Evolutionary conservation across 108 stramenopile genomes (phyloP), one percentile per base, ranked within the genome.

Genomic region (Epithemia pelagica): DNA sequence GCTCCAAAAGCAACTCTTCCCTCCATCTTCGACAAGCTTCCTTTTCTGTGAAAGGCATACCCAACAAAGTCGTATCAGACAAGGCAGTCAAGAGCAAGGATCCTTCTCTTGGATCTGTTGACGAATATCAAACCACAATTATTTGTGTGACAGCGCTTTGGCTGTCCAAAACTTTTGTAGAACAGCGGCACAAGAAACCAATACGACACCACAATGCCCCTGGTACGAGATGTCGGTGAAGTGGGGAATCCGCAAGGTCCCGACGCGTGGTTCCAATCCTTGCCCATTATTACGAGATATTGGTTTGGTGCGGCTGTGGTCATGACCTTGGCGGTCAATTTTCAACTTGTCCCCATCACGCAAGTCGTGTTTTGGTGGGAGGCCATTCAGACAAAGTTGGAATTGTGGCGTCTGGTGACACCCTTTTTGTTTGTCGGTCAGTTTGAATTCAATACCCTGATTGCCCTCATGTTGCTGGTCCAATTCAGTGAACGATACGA

Each of bases 341-440:
- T 94, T 69, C 74, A 75, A 8, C 65, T 94, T 51, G 28, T 94
- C 66, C 63, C 72, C 28, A 65, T 74, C 53, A 73, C 65, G 70
- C 83, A 85, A 67, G 60, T 87, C 0, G 24, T 89, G 19, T 94
- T 61, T 30, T 53, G 62, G 28, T 94, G 82, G 83, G 65, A 58
- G 32, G 62, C 37, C 24, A 75, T 94, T 28, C 81, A 71, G 63
- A 59, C 73, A 0, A 72, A 75, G 21, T 83, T 94, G 30, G 87
- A 94, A 61, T 30, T 90, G 22, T 94, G 89, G 88, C 68, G 92
- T 29, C 72, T 94, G 28, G n/a, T 82, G n/a, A 85, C 92, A 1
- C 65, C 75, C 68, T 94, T 94, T 70, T 73, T 79, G 23, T 94
- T 74, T 65, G 82, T 82, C 2, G 92, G 92, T n/a, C 52, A 60